Conservation (phyloP, 371 early-diverging fungal species). For the Zopfochytrium polystomum region DNA sequence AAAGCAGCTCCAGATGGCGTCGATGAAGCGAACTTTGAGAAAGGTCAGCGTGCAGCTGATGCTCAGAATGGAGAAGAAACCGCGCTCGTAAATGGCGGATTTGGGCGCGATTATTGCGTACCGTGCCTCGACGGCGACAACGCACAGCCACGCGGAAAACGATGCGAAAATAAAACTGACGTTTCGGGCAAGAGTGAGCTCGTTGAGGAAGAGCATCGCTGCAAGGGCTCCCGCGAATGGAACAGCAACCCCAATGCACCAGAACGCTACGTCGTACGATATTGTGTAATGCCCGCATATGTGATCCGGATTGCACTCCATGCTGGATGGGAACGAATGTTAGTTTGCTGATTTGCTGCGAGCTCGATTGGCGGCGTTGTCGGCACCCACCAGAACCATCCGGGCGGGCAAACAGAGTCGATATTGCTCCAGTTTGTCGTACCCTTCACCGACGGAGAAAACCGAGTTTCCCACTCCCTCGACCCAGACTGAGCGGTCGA, state of each 20-base stretch:
- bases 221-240: slow-evolving; percentile 29
- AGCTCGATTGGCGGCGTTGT: too few relatives aligned
- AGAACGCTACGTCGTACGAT: slow-evolving; percentile 31
- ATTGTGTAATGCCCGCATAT: slow-evolving; percentile 34
- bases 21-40: slow-evolving; percentile 33
- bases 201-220: slow-evolving; percentile 22
- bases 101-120: slow-evolving; percentile 35
- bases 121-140: slow-evolving; percentile 34
- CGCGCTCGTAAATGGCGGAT: slow-evolving; percentile 27
- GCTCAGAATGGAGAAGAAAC: slow-evolving; percentile 30
- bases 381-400: too few relatives aligned
- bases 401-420: too few relatives aligned
- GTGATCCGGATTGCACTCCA: slow-evolving; percentile 26
- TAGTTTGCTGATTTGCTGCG: too few relatives aligned
- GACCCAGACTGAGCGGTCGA: too few relatives aligned
- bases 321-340: too few relatives aligned
- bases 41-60: slow-evolving; percentile 27
- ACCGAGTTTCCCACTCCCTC: too few relatives aligned
- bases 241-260: slow-evolving; percentile 30
- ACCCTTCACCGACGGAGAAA: too few relatives aligned
- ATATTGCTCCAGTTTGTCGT: too few relatives aligned
- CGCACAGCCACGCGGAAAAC: slow-evolving; percentile 18
- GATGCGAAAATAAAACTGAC: slow-evolving; percentile 28
- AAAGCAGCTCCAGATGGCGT: slow-evolving; percentile 16
- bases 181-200: slow-evolving; percentile 15